These are phyloP conservation scores for Vitis hybrid DNA, from an alignment of 177 flowering plant genomes.

Conservation along the genomic window DNA sequence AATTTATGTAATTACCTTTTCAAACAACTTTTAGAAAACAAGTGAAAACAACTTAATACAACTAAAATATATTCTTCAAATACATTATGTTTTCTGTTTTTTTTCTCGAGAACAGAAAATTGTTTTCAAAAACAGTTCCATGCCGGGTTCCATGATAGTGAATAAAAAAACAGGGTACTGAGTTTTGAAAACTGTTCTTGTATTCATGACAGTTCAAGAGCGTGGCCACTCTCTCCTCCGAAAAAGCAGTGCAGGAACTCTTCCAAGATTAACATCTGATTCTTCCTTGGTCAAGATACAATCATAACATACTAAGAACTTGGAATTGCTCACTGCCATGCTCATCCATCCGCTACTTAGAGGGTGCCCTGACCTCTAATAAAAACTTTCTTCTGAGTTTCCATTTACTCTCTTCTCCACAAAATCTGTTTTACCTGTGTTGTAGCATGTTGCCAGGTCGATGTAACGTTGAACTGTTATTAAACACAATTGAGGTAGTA, in stretches of 20 bases:
- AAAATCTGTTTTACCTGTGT: slow-evolving; percentile 2
- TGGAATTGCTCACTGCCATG: not conserved
- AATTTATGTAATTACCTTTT: no score
- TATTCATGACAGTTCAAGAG: slow-evolving; percentile 51
- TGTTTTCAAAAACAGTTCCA: no score
- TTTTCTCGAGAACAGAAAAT: no score
- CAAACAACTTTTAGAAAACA: no score
- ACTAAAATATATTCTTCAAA: no score
- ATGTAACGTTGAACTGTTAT: no score
- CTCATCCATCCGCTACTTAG: not conserved
- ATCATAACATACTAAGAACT: not conserved
- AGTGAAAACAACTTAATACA: no score
- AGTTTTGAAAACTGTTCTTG: not conserved
- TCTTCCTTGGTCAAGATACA: slow-evolving; percentile 6
- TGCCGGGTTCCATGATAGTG: no score
- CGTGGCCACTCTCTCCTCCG: slow-evolving; percentile 45
- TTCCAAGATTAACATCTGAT: slow-evolving; percentile 25
- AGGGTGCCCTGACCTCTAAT: not conserved
- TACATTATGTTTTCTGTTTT: no score
- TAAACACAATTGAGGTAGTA: no score
- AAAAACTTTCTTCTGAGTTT: not conserved
- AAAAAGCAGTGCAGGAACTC: slow-evolving; percentile 34
- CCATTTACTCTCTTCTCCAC: not conserved
- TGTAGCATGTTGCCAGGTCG: slow-evolving; percentile 11
- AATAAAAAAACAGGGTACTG: no score